A percentile compares a stretch with the other conserved stretches of the same genome.
phyloP scores from a whole-genome alignment of 225 moss, liverwort and hornwort species.

The Antitrichia curtipendula region DNA sequence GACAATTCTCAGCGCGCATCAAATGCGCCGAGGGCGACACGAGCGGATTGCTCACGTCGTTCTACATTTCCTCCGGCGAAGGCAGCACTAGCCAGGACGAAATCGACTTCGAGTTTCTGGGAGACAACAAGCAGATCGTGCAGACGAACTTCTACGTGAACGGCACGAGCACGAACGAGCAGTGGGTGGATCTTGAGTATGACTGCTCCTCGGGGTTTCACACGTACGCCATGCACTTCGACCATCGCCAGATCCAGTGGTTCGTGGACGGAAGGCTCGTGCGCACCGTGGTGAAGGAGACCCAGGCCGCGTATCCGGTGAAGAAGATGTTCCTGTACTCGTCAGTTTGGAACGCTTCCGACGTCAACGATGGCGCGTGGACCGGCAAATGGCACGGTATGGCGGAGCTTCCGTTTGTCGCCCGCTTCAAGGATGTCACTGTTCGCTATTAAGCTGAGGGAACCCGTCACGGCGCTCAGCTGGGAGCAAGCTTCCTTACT shows the following conservation, averaged over 20 bases:
- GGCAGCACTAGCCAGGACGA: conserved; percentile 32
- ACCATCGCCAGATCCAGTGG: conserved; percentile 19
- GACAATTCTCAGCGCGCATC: conserved; percentile 17
- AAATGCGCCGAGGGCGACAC: conserved; percentile 44
- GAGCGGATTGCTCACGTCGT: conserved; percentile 39
- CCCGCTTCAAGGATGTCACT: conserved; percentile 21
- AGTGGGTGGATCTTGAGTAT: conserved; percentile 21
- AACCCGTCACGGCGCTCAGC: too few species aligned
- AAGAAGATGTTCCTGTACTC: conserved; percentile 33
- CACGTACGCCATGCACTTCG: conserved; percentile 33
- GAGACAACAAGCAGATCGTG: conserved; percentile 41
- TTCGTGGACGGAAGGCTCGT: conserved; percentile 29
- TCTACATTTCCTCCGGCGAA: conserved; percentile 41
- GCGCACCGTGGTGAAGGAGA: not conserved
- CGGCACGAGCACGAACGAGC: conserved; percentile 22
- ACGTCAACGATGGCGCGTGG: conserved; percentile 30
- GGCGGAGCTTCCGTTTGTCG: conserved; percentile 23
- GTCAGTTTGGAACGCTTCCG: conserved; percentile 42
- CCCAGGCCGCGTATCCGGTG: not conserved
- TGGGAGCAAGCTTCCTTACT: not conserved
- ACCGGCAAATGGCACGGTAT: conserved; percentile 44
- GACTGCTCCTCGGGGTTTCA: conserved; percentile 40
- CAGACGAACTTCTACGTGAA: conserved; percentile 62
- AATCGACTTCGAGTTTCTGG: conserved; percentile 47
- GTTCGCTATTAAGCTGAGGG: not conserved